These are phyloP conservation scores for Teratosphaeriaceae sp. DNA, from an alignment of 2,329 filamentous ascomycete genomes.

Conservation along the genomic window DNA sequence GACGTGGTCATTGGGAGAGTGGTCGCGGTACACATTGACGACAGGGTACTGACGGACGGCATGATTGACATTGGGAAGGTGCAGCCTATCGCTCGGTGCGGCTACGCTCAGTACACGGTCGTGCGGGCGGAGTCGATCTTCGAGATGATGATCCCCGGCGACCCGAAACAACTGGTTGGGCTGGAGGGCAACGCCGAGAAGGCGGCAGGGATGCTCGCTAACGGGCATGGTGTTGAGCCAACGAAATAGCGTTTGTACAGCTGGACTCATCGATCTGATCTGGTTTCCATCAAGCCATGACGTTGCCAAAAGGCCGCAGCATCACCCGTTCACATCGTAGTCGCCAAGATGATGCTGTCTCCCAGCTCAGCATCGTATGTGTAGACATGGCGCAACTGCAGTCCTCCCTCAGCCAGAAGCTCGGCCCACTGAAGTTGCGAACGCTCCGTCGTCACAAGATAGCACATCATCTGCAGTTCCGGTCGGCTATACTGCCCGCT, in stretches of 20 bases:
- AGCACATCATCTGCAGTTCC: slow-evolving; percentile 13
- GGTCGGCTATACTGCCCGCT: slow-evolving; percentile 6
- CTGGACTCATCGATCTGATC: too few species aligned
- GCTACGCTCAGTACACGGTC: slow-evolving; percentile 54
- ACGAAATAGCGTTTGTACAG: slow-evolving; percentile 4
- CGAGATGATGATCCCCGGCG: slow-evolving; percentile 46
- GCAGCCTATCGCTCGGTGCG: slow-evolving; percentile 53
- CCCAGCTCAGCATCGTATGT: slow-evolving; percentile 8
- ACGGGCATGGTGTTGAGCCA: slow-evolving; percentile 1
- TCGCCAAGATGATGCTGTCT: slow-evolving; percentile 8
- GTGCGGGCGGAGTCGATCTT: slow-evolving; percentile 46
- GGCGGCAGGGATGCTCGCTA: slow-evolving; percentile 3
- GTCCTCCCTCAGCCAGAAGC: slow-evolving; percentile 8
- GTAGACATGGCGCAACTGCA: slow-evolving; percentile 5
- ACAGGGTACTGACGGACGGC: slow-evolving; percentile 49
- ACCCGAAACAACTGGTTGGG: slow-evolving; percentile 26
- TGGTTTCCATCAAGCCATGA: too few species aligned
- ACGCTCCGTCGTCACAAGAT: slow-evolving; percentile 9
- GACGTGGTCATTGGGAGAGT: slow-evolving; percentile 54
- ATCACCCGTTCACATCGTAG: slow-evolving; percentile 4
- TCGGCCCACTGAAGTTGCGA: slow-evolving; percentile 8
- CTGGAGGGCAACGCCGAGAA: slow-evolving; percentile 27
- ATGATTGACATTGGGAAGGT: slow-evolving; percentile 51
- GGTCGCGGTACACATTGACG: slow-evolving; percentile 51
- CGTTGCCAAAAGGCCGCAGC: too few species aligned